Evolutionary conservation across 768 basidiomycete species (phyloP), one percentile per base, ranked within the genome.

Genomic region (Astraeus odoratus): DNA sequence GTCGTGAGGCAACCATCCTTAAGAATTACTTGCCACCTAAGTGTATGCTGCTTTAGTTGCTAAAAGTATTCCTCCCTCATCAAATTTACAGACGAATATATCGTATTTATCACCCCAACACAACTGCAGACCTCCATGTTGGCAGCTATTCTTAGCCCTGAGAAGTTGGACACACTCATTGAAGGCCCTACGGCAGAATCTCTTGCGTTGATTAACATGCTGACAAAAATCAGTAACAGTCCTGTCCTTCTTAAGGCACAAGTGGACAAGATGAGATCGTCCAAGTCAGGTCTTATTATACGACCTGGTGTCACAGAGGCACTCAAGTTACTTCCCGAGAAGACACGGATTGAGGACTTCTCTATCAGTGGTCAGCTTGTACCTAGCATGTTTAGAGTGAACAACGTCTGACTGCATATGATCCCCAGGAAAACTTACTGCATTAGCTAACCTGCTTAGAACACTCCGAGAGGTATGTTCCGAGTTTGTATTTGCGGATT

Each of bases 81-180:
- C 35, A 15, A 18, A 15, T 22, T 34, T 8, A 7, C 51, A 98
- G 95, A 88, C 58, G 96, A 99, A 80, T 97, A 95, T 59, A 86
- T 95, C n/a, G 82, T 98, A n/a, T 98, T 98, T 61, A 74, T 96
- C 24, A 81, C 82, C 5, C 95, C 96, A 0, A 93, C 92, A 1
- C 39, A 66, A n/a, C 67, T 96, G 15, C 95, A 99, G 55, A 63
- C 88, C 5, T 70, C 77, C 10, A 83, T 98, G 55, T 91, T 93
- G 56, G 67, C 72, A 8, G 80, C 74, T 34, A 80, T 97, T 9
- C 75, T 99, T 6, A 72, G 79, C 23, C 80, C 83, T 0, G 78
- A 81, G 41, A 78, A 78, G 47, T 63, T 93, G 22, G 78, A 83
- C 48, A 73, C 76, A 39, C 67, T 94, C 5, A 75, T 84, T 22